Evolutionary conservation across 257 asterid species (phyloP).

Genomic region (Cordia subcordata): DNA sequence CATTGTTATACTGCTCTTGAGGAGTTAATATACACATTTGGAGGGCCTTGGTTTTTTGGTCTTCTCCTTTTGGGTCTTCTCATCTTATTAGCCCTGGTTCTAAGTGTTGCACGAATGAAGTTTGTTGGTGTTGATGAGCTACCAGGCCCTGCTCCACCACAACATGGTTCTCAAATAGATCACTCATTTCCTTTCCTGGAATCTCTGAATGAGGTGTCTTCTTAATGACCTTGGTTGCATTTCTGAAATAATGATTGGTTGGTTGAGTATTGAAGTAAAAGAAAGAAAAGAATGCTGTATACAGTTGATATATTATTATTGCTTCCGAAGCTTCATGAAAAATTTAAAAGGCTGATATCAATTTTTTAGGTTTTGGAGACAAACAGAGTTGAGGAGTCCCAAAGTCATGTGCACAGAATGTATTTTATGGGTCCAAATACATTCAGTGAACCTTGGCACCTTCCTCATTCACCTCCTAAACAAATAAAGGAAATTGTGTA

Average conservation of each 20-base stretch:
- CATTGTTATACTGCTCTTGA: conserved; percentile 95
- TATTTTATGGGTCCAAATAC: conserved; percentile 90
- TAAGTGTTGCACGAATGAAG: conserved; percentile 97
- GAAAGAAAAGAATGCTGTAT: too few relatives aligned
- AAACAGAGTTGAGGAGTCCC: conserved; percentile 97
- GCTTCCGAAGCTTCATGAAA: not conserved
- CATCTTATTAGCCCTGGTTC: conserved; percentile 76
- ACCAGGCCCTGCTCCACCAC: conserved; percentile 94
- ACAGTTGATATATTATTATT: too few relatives aligned
- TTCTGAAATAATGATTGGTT: too few relatives aligned
- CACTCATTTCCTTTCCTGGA: conserved; percentile 97
- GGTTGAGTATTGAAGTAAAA: not conserved
- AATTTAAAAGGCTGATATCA: not conserved
- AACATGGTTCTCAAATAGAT: conserved; percentile 91
- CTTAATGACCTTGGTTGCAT: not conserved
- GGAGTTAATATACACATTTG: conserved; percentile 93
- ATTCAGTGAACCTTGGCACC: conserved; percentile 97
- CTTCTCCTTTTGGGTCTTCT: conserved; percentile 87
- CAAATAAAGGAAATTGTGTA: conserved; percentile 92
- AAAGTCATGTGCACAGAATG: conserved; percentile 97
- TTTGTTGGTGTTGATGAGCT: conserved; percentile 90
- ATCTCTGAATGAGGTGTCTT: conserved; percentile 83
- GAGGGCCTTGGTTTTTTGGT: conserved; percentile 99
- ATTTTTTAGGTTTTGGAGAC: conserved; percentile 87
- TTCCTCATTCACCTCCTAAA: conserved; percentile 94